Conservation (phyloP, 2,329 filamentous ascomycete genomes). For the Sporothrix mexicana region DNA sequence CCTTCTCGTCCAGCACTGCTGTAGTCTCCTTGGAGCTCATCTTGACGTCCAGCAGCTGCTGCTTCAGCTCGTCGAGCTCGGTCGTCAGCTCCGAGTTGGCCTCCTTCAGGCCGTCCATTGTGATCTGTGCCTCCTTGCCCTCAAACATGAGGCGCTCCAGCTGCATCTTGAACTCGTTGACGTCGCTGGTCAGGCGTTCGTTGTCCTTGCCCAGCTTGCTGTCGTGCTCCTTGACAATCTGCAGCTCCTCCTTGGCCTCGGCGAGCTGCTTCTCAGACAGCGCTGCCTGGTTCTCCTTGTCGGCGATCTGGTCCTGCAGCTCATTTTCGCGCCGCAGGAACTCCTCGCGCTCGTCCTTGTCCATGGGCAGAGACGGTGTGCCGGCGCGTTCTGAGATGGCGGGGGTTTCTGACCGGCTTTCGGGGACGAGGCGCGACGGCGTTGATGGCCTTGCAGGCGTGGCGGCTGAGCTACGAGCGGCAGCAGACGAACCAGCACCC, state of each 20-base stretch:
- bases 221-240: conserved; percentile 84
- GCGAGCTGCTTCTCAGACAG: conserved; percentile 79
- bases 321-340: conserved; percentile 95
- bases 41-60: conserved; percentile 92
- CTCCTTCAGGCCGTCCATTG: conserved; percentile 96
- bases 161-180: conserved; percentile 96
- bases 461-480: conserved; percentile 60
- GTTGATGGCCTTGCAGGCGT: conserved; percentile 62
- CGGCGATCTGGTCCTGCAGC: conserved; percentile 92
- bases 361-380: conserved; percentile 84
- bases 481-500: conserved; percentile 58
- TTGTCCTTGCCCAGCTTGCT: conserved; percentile 86
- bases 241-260: conserved; percentile 85
- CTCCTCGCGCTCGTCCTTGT: conserved; percentile 97
- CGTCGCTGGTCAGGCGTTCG: conserved; percentile 80
- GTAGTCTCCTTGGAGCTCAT: conserved; percentile 95
- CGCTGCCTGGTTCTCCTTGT: conserved; percentile 83
- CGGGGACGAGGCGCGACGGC: conserved; percentile 56
- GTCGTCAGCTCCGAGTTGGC: conserved; percentile 90
- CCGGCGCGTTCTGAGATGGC: conserved; percentile 78
- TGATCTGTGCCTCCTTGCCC: conserved; percentile 94
- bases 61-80: conserved; percentile 93
- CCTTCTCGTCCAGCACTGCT: conserved; percentile 92
- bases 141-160: conserved; percentile 94
- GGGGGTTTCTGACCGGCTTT: conserved; percentile 68